Percentiles rank a stretch among this genome's conserved stretches.
Evolutionary conservation across 2,329 filamentous ascomycete species (phyloP).

Genomic region (Aspergillus fumigatus): DNA sequence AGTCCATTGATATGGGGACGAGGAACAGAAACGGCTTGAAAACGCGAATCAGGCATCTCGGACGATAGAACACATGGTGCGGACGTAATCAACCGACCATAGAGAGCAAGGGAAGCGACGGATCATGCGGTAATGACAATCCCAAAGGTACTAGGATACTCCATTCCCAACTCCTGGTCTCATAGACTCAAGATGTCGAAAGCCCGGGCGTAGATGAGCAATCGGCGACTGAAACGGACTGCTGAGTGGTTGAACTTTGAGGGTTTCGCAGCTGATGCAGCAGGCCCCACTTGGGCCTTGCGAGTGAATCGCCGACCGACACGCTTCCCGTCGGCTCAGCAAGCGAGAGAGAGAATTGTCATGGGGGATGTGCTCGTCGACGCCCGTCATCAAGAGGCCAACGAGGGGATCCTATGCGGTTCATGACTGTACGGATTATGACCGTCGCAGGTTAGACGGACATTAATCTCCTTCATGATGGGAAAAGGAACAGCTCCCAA

Average conservation of each 20-base stretch:
- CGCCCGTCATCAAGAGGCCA: neutral
- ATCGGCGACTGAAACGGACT: neutral
- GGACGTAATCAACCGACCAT: neutral
- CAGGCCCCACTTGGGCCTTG: constrained; percentile 17
- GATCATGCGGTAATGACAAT: constrained; percentile 4
- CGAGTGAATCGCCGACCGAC: constrained; percentile 4
- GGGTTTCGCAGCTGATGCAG: constrained; percentile 9
- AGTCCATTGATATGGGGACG: neutral
- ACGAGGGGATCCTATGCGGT: neutral
- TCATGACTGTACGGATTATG: neutral
- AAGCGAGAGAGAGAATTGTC: neutral
- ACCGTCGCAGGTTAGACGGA: neutral
- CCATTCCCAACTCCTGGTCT: neutral
- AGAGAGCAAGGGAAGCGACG: neutral
- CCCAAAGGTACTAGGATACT: neutral
- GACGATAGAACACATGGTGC: constrained; percentile 1
- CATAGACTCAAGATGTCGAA: neutral
- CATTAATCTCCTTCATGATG: neutral
- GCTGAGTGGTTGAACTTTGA: neutral
- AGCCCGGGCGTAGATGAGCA: neutral
- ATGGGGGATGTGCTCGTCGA: constrained; percentile 6
- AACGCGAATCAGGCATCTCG: neutral
- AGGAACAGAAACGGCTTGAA: neutral
- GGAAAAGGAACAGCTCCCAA: constrained; percentile 1
- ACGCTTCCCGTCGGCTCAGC: constrained; percentile 21